These are phyloP conservation scores for Ampelocalamus luodianensis DNA, from an alignment of 176 grass and related monocot genomes.

Conservation along the genomic window DNA sequence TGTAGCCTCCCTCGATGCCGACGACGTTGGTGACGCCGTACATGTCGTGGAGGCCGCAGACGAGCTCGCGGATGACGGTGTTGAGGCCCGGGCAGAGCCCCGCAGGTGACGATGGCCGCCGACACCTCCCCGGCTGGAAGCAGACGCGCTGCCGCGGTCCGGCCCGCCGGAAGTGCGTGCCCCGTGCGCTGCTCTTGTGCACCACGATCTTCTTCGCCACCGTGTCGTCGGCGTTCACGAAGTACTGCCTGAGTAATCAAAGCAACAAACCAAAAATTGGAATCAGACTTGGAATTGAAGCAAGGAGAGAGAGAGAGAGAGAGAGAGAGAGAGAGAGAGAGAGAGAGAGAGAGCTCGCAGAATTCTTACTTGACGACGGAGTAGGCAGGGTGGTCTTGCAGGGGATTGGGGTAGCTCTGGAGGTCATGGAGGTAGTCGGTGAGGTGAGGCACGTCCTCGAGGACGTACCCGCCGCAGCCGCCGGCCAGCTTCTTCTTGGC, in stretches of 20 bases:
- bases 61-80: slow-evolving; percentile 79
- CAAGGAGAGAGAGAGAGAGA: neutral
- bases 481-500: slow-evolving; percentile 59
- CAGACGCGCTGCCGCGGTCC: slow-evolving; percentile 84
- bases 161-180: slow-evolving; percentile 84
- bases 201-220: slow-evolving; percentile 91
- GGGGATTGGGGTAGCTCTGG: slow-evolving; percentile 75
- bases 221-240: slow-evolving; percentile 74
- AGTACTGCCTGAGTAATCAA: slow-evolving; percentile 66
- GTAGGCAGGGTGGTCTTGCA: slow-evolving; percentile 89
- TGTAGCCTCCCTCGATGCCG: slow-evolving; percentile 84
- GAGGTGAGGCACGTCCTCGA: slow-evolving; percentile 83
- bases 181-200: slow-evolving; percentile 62
- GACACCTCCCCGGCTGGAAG: slow-evolving; percentile 73
- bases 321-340: neutral
- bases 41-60: slow-evolving; percentile 77
- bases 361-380: slow-evolving; percentile 76
- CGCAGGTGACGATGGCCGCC: slow-evolving; percentile 90
- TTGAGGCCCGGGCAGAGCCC: slow-evolving; percentile 87
- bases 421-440: slow-evolving; percentile 62
- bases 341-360: neutral
- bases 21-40: slow-evolving; percentile 72
- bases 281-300: neutral
- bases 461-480: slow-evolving; percentile 64
- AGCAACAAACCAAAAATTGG: neutral